Base-by-base conservation (phyloP, 2,329 filamentous ascomycete genomes). In the Fusarium nygamai region DNA sequence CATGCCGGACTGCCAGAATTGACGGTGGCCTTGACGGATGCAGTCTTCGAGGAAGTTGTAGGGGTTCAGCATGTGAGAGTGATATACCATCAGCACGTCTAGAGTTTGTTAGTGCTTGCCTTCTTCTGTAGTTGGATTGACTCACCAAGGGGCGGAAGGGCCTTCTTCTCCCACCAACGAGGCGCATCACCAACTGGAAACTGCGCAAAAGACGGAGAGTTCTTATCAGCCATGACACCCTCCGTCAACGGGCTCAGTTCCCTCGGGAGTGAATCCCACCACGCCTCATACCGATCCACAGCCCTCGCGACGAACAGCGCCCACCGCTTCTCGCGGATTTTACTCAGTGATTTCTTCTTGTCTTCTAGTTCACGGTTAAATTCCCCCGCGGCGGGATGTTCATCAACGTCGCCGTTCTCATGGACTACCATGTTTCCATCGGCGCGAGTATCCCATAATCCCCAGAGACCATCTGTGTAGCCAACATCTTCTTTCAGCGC, bases 21-120 rank as follows among this genome's bases (percentile, higher is more conserved):
- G 46, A 1, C 76, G 61, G n/a, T 67, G 50, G 0, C 77, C 77
- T 50, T 54, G 66, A 7, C 67, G 61, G 3, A 79, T 20, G 24
- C 75, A 79, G 29, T 79, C 77, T 57, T 78, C 76, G 6, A 77
- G 39, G 8, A 16, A 87, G 79, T 76, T 89, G 84, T 90, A 84
- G 0, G 92, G 92, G 68, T 93, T 94, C 4, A 94, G 85, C 86
- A 92, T 89, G 72, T 92, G 92, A 0, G 91, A 83, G 80, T 94
- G 92, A 90, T 91, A 93, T 0, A 94, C 90, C 90, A 94, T 91
- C 19, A 94, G 80, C 0, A 94, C 88, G 80, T 94, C 92, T 85
- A 8, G 1, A 3, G 6, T 9, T 5, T 10, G 36, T 74, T 29
- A 74, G 74, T 14, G 8, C 4, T 47, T 47, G 8, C 19, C 5